Base-by-base conservation (phyloP, 495 filamentous ascomycete genomes). In the Talaromyces liani region DNA sequence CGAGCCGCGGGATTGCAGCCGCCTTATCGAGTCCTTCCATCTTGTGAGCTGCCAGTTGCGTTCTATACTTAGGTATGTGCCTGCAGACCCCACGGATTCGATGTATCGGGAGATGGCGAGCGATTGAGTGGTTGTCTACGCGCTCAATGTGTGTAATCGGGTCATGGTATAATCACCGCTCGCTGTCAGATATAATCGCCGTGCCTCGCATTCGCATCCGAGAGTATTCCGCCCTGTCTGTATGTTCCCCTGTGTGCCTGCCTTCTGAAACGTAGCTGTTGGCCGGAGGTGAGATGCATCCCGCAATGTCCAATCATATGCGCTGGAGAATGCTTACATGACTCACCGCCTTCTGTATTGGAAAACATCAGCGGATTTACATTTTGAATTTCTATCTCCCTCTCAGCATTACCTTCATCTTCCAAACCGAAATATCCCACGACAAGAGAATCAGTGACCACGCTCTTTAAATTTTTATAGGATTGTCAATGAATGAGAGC, bases 1-100 rank as follows among this genome's bases (percentile, higher is more conserved):
- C 80, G 14, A 84, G 70, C 58, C 74, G 70, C 22, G 77, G 78
- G 66, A 84, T 75, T 27, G 76, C 71, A 58, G 79, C 74, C 61
- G 77, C 75, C 33, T 75, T 74, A 41, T 81, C 75, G 9, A 71
- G 63, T 27, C 75, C 75, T 54, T 60, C 65, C 20, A 36, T 58
- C 16, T 58, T 20, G 16, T 10, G 53, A 56, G 4, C 53, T 56
- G 45, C 18, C 45, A 49, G n/a, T 49, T 20, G 45, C 2, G 20
- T 18, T 20, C 36, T 16, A 31, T 31, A 41, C 36, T 14, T 9
- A 41, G 14, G 36, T 41, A 36, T 41, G 36, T n/a, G 16, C 18
- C n/a, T 49, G n/a, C 7, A 20, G n/a, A 20, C n/a, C 45, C n/a
- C n/a, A n/a, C 45, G 6, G 45, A 49, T 20, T 49, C 8, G 18